Conservation (phyloP, 2,329 filamentous ascomycete species). For the Graphium sp. region DNA sequence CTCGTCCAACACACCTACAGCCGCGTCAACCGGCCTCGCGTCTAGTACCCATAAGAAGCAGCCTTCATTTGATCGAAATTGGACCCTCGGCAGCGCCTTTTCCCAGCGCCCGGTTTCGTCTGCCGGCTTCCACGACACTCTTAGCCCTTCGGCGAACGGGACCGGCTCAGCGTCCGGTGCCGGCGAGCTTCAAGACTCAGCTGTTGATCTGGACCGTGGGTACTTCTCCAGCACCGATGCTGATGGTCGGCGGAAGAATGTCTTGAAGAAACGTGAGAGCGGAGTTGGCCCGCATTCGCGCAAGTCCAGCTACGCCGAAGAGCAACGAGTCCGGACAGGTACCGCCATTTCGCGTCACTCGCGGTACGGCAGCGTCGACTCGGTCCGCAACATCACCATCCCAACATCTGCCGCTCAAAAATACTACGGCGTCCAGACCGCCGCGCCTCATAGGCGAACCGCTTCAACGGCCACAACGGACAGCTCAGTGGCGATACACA, state of each 20-base stretch:
- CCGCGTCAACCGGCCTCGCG: no score
- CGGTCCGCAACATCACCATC: conserved; percentile 41
- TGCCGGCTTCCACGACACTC: conserved; percentile 27
- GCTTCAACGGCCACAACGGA: conserved; percentile 42
- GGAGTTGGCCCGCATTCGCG: conserved; percentile 38
- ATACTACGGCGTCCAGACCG: conserved; percentile 41
- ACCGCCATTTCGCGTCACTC: conserved; percentile 57
- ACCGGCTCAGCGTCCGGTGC: neutral
- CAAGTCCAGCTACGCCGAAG: conserved; percentile 62
- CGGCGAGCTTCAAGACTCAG: conserved; percentile 24
- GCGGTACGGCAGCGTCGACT: conserved; percentile 64
- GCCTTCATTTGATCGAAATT: conserved; percentile 53
- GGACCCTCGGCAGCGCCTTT: conserved; percentile 41
- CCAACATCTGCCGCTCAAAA: conserved; percentile 48
- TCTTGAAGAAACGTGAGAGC: conserved; percentile 65
- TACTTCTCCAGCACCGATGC: conserved; percentile 87
- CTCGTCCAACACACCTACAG: no score
- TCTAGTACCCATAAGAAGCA: conserved; percentile 51
- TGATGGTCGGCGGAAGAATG: conserved; percentile 58
- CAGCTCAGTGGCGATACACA: conserved; percentile 33
- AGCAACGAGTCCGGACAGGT: conserved; percentile 49
- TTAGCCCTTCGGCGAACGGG: conserved; percentile 13
- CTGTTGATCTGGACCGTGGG: conserved; percentile 60
- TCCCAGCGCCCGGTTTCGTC: conserved; percentile 32
- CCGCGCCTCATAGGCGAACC: conserved; percentile 34